Conservation (phyloP, 176 grass and related monocot genomes). For the Zoysia pacifica region DNA sequence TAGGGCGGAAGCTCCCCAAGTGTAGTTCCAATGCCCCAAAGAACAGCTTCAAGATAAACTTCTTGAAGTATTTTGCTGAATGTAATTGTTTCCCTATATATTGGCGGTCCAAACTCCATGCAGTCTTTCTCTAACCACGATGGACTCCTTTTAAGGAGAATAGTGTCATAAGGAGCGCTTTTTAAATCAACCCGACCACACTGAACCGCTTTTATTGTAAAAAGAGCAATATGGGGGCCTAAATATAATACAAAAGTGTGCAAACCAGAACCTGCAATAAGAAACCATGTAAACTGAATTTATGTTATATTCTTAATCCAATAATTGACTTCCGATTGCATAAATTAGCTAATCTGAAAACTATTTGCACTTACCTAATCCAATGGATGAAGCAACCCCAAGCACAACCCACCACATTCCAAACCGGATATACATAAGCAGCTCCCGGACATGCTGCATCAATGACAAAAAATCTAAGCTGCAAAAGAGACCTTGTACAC, state of each 20-base stretch:
- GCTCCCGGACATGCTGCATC: constrained; percentile 75
- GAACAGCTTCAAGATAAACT: constrained; percentile 88
- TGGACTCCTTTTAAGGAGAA: constrained; percentile 72
- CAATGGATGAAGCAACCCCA: constrained; percentile 93
- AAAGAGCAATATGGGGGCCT: constrained; percentile 90
- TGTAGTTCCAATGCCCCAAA: constrained; percentile 97
- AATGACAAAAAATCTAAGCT: constrained; percentile 31
- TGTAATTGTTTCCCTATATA: constrained; percentile 74
- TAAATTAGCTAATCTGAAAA: constrained; percentile 16
- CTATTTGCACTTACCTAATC: constrained; percentile 61
- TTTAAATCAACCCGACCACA: constrained; percentile 90
- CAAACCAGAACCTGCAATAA: constrained; percentile 79
- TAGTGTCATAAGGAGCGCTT: constrained; percentile 88
- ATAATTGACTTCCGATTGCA: neutral
- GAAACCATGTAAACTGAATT: constrained; percentile 20
- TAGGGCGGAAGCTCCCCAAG: constrained; percentile 97
- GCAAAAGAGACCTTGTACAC: constrained; percentile 11
- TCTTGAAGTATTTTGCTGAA: constrained; percentile 79
- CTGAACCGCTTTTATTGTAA: constrained; percentile 91
- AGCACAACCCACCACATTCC: constrained; percentile 86
- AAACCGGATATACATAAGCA: constrained; percentile 73
- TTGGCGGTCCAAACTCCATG: constrained; percentile 68
- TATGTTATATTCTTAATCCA: constrained; percentile 7
- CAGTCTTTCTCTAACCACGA: constrained; percentile 97
- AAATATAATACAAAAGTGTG: constrained; percentile 97